Evolutionary conservation across 495 filamentous ascomycete species (phyloP).

Genomic region (Tuber calosporum): DNA sequence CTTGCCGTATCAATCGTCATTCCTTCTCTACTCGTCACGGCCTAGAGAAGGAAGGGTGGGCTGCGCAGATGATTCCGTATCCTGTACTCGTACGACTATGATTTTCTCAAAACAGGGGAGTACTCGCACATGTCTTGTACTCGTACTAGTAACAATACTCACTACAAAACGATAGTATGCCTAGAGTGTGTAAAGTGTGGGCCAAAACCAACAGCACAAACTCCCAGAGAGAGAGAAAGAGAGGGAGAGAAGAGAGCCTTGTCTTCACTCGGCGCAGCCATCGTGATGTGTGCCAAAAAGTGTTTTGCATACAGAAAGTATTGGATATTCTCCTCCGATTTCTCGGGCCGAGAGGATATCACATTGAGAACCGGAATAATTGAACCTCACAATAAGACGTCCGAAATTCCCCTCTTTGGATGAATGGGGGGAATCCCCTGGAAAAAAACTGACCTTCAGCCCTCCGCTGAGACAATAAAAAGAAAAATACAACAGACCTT

Average conservation of each 20-base stretch:
- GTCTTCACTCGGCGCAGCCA: not conserved
- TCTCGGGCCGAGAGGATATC: not conserved
- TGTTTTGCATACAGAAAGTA: not conserved
- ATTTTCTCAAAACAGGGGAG: not conserved
- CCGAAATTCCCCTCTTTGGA: not conserved
- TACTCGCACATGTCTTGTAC: not conserved
- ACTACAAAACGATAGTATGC: not conserved
- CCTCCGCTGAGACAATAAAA: no score
- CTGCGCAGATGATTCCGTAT: not conserved
- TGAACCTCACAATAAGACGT: not conserved
- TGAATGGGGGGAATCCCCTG: not conserved
- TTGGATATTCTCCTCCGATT: not conserved
- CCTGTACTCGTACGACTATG: not conserved
- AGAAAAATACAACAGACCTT: no score
- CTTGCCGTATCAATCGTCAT: not conserved
- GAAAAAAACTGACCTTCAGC: no score
- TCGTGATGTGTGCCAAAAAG: not conserved
- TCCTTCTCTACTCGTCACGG: not conserved
- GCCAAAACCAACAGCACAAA: not conserved
- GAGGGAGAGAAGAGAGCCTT: not conserved
- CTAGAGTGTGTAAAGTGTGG: not conserved
- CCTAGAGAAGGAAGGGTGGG: not conserved
- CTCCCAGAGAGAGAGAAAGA: not conserved
- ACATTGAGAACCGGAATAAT: not conserved
- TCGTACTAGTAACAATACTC: no score